phyloP scores from a whole-genome alignment of 495 filamentous ascomycete species.

The Trichoderma asperelloides region DNA sequence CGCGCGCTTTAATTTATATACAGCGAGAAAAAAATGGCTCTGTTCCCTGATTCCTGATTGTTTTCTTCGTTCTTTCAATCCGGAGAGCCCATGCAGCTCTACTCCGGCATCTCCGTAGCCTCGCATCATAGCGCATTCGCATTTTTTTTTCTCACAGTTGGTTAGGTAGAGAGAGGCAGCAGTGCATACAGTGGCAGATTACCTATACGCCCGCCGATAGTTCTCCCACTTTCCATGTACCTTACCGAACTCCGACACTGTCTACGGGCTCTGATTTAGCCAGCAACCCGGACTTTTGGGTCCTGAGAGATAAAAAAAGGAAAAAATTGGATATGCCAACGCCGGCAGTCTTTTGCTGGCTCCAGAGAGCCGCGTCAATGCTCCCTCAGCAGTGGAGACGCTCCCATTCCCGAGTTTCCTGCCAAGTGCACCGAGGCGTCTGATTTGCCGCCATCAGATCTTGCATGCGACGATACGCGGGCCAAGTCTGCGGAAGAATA shows the following conservation, averaged over 20 bases:
- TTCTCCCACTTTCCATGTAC: not conserved
- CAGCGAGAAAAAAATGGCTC: not conserved
- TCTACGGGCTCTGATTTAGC: not conserved
- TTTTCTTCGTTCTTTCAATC: not conserved
- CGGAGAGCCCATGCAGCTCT: not conserved
- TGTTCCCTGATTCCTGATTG: not conserved
- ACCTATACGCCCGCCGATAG: not conserved
- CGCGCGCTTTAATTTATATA: not conserved
- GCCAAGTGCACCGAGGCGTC: not conserved
- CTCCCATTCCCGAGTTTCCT: not conserved
- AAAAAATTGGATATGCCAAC: not conserved
- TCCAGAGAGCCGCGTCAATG: not conserved
- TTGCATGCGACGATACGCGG: constrained; percentile 5
- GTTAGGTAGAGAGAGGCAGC: not conserved
- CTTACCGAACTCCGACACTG: not conserved
- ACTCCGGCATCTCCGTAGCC: constrained; percentile 3
- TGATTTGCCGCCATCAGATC: not conserved
- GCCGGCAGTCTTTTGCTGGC: not conserved
- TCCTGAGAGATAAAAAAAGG: not conserved
- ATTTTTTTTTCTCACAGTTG: not conserved
- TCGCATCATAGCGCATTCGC: not conserved
- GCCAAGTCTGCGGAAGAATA: not conserved
- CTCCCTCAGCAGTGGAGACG: not conserved
- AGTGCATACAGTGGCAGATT: not conserved
- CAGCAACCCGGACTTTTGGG: not conserved